Conservation (phyloP, 1,284 basidiomycete species). For the Cystobasidium slooffiae region DNA sequence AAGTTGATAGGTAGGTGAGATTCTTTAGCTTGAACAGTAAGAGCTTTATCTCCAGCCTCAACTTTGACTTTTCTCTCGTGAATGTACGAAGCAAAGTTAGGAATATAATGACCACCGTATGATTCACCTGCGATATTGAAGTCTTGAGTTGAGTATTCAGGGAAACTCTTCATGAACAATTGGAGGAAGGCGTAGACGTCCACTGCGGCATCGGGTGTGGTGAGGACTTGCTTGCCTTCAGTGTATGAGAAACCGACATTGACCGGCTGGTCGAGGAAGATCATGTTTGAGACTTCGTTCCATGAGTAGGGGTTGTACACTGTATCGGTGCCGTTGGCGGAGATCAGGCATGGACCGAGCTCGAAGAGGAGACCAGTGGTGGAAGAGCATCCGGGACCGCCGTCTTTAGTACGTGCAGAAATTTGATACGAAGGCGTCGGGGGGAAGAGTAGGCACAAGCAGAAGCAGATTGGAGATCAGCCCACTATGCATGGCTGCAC, state of each 20-base stretch:
- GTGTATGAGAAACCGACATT: slow-evolving; percentile 88
- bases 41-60: slow-evolving; percentile 55
- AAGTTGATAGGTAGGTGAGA: slow-evolving; percentile 68
- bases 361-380: slow-evolving; percentile 63
- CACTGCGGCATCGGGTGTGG: slow-evolving; percentile 71
- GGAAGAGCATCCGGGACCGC: slow-evolving; percentile 58
- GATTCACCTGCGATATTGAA: slow-evolving; percentile 60
- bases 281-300: slow-evolving; percentile 65
- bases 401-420: slow-evolving; percentile 38
- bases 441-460: not conserved
- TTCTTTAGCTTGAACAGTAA: slow-evolving; percentile 56
- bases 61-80: slow-evolving; percentile 69
- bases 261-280: slow-evolving; percentile 86
- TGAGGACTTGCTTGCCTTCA: slow-evolving; percentile 70
- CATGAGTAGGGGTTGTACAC: slow-evolving; percentile 76
- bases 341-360: slow-evolving; percentile 80
- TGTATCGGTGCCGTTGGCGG: slow-evolving; percentile 70
- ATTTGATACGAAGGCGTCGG: not conserved
- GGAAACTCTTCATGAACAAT: slow-evolving; percentile 68
- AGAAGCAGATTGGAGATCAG: slow-evolving; percentile 43
- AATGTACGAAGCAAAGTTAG: slow-evolving; percentile 68
- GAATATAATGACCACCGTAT: slow-evolving; percentile 41
- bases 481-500: slow-evolving; percentile 60
- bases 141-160: slow-evolving; percentile 47
- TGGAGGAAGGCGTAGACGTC: slow-evolving; percentile 90